Evolutionary conservation across 768 basidiomycete species (phyloP).

Genomic region (Leucosporidium yakuticum): DNA sequence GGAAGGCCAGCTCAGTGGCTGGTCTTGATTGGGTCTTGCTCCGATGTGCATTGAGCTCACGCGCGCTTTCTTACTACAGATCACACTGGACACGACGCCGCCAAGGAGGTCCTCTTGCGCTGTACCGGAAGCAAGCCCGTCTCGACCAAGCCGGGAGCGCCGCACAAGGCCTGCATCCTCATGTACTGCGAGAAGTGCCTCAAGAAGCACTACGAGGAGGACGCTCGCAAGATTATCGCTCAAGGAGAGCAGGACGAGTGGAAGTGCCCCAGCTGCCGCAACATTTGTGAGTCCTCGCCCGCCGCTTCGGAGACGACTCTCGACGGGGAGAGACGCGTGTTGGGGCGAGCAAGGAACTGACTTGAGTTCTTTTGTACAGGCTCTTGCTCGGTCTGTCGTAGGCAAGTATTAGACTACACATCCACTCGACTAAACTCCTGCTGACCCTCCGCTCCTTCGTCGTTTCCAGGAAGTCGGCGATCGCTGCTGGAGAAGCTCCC

Average conservation of each 20-base stretch:
- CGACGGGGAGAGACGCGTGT: conserved; percentile 1
- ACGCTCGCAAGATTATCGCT: neutral
- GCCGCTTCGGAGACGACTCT: conserved; percentile 4
- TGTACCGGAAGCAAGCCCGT: conserved; percentile 5
- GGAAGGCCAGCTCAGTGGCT: too few species aligned
- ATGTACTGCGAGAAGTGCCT: conserved; percentile 12
- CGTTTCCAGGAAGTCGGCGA: neutral
- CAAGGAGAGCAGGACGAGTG: neutral
- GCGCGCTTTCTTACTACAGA: neutral
- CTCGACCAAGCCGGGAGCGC: neutral
- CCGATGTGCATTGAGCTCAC: too few species aligned
- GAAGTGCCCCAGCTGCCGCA: conserved; percentile 13
- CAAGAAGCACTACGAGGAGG: neutral
- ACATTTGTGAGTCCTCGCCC: neutral
- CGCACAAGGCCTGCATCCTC: conserved; percentile 1
- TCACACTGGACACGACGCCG: conserved; percentile 8
- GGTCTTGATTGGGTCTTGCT: too few species aligned
- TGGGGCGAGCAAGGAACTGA: neutral
- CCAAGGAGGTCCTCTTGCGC: neutral
- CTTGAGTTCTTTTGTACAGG: too few species aligned
- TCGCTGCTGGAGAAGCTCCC: neutral
- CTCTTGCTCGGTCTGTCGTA: too few species aligned
- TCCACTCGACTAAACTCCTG: neutral
- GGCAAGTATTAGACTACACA: too few species aligned
- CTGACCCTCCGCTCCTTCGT: neutral